phyloP scores from a whole-genome alignment of 331 rosid genomes.

The Quercus phellos region DNA sequence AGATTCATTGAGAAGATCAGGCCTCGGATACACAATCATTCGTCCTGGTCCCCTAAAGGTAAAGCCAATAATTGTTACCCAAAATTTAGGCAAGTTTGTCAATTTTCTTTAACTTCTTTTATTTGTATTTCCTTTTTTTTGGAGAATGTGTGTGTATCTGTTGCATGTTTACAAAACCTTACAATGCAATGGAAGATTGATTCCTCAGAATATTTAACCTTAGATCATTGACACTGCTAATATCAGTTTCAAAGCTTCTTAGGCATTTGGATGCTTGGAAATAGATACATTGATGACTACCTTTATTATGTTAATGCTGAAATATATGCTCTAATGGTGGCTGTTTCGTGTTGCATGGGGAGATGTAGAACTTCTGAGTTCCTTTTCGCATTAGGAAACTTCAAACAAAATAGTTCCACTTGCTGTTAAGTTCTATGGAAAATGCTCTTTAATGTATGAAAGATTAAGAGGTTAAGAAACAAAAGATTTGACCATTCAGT shows the following conservation, averaged over 20 bases:
- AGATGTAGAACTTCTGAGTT: not conserved
- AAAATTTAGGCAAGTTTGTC: not conserved
- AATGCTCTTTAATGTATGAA: not conserved
- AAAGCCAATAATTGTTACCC: conserved; percentile 8
- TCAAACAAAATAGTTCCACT: not conserved
- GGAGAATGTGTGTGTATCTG: not conserved
- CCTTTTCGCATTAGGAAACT: no score
- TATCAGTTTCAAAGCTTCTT: not conserved
- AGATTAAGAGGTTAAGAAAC: no score
- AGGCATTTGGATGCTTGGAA: not conserved
- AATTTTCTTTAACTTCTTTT: not conserved
- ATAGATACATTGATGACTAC: not conserved
- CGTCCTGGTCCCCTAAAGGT: conserved; percentile 99
- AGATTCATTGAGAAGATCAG: conserved; percentile 88
- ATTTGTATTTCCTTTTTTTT: not conserved
- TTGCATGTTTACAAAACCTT: not conserved
- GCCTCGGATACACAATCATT: conserved; percentile 89
- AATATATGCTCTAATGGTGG: not conserved
- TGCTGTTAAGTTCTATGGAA: not conserved
- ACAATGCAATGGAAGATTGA: not conserved
- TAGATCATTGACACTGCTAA: not conserved
- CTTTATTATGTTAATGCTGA: not conserved
- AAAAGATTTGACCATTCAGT: no score
- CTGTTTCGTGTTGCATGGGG: not conserved
- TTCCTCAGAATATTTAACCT: not conserved